Conservation (phyloP, 257 asterid genomes). For the Capsicum chinense region DNA sequence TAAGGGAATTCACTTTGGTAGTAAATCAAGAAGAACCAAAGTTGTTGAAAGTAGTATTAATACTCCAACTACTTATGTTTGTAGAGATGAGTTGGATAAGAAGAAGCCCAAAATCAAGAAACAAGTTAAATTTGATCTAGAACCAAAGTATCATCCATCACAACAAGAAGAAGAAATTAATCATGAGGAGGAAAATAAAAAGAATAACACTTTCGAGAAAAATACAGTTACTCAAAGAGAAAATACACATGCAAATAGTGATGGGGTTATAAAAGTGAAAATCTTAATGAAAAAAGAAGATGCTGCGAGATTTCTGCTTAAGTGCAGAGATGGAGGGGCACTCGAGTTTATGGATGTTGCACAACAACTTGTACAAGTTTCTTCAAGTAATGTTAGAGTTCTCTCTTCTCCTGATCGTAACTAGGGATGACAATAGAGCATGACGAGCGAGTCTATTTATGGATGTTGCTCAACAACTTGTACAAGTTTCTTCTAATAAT, state of each 20-base stretch:
- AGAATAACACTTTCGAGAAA: background rate
- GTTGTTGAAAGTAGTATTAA: background rate
- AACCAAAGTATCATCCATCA: background rate
- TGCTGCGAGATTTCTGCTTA: slow-evolving; percentile 38
- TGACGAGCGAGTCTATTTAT: no score
- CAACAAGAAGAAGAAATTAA: background rate
- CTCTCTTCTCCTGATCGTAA: background rate
- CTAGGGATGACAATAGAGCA: background rate
- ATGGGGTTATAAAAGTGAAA: slow-evolving; percentile 31
- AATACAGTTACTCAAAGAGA: background rate
- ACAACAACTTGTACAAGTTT: slow-evolving; percentile 34
- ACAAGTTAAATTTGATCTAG: slow-evolving; percentile 27
- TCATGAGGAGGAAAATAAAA: background rate
- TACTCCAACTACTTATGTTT: background rate
- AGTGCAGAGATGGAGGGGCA: slow-evolving; percentile 38
- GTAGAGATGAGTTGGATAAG: slow-evolving; percentile 5
- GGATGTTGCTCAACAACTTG: no score
- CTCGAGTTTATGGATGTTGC: slow-evolving; percentile 43
- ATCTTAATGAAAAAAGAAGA: slow-evolving; percentile 46
- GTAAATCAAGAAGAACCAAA: background rate
- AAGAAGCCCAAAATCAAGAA: slow-evolving; percentile 33
- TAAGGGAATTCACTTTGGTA: slow-evolving; percentile 16
- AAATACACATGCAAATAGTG: background rate
- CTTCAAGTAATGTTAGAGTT: slow-evolving; percentile 23
- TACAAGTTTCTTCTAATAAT: no score